These are phyloP conservation scores for Chrysanthemum makinoi DNA, from an alignment of 129 eudicot species.

Conservation along the genomic window DNA sequence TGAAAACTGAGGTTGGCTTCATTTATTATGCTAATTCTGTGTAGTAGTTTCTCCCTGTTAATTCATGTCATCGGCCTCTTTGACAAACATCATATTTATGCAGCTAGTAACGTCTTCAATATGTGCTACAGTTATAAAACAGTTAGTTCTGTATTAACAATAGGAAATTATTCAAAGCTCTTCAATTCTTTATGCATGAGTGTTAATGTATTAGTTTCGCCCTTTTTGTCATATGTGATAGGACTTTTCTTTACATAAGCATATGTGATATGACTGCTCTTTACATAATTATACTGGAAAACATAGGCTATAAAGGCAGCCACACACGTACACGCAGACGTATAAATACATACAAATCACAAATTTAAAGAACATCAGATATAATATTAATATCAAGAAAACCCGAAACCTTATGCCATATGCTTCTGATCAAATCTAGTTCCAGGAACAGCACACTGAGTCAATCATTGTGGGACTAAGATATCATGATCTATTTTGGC, in stretches of 20 bases:
- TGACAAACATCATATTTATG: conserved; percentile 21
- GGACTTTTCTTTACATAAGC: background rate
- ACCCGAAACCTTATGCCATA: too few relatives aligned
- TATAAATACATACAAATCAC: background rate
- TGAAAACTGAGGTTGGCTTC: conserved; percentile 10
- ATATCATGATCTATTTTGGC: background rate
- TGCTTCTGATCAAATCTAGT: too few relatives aligned
- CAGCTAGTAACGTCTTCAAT: conserved; percentile 14
- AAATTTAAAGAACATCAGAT: too few relatives aligned
- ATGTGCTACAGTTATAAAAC: background rate
- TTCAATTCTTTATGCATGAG: background rate
- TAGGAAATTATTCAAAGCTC: background rate
- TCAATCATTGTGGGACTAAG: background rate
- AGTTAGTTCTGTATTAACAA: background rate
- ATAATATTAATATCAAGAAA: too few relatives aligned
- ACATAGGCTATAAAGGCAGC: background rate
- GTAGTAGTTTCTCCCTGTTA: conserved; percentile 12
- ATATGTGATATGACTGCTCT: background rate
- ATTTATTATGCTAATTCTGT: conserved; percentile 12
- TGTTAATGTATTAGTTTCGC: background rate
- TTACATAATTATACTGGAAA: background rate
- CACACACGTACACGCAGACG: background rate
- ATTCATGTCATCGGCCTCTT: conserved; percentile 33
- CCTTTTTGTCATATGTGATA: background rate
- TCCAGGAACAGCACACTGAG: background rate